Percentiles rank a stretch among this genome's conserved stretches.
These are phyloP conservation scores for Caryopteris hybrid DNA, from an alignment of 305 asterid genomes.

Conservation along the genomic window DNA sequence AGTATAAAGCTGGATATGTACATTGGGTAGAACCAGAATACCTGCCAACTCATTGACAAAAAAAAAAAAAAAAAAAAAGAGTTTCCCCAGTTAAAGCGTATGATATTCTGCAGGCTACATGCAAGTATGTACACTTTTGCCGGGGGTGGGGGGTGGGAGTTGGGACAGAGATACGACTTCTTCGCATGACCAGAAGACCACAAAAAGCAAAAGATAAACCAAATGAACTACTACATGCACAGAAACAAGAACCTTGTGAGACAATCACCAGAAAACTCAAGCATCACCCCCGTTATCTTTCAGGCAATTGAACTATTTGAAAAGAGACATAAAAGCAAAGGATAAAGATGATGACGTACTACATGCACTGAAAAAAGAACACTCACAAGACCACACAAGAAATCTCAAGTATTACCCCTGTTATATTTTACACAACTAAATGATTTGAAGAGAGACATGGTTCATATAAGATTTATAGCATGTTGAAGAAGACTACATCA, in stretches of 20 bases:
- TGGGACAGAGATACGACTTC: background rate
- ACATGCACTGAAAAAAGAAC: background rate
- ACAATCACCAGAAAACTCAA: background rate
- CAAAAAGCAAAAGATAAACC: too few relatives aligned
- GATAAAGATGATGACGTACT: too few relatives aligned
- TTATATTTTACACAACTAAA: background rate
- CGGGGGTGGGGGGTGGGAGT: background rate
- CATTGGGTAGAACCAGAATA: slow-evolving; percentile 94
- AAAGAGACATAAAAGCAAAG: background rate
- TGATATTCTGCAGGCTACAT: background rate
- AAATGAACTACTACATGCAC: background rate
- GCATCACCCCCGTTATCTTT: background rate
- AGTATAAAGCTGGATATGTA: slow-evolving; percentile 85
- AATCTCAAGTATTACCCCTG: background rate
- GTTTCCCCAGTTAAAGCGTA: background rate
- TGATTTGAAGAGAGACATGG: background rate
- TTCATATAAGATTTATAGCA: slow-evolving; percentile 1
- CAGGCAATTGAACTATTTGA: background rate
- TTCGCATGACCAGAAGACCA: background rate
- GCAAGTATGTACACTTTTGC: background rate
- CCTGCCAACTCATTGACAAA: slow-evolving; percentile 47
- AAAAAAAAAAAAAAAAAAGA: background rate
- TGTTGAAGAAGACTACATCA: background rate
- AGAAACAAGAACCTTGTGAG: background rate
- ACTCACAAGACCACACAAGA: background rate